Evolutionary conservation across 116 monocot species (phyloP).

Genomic region (Papilionanthe hybrid): DNA sequence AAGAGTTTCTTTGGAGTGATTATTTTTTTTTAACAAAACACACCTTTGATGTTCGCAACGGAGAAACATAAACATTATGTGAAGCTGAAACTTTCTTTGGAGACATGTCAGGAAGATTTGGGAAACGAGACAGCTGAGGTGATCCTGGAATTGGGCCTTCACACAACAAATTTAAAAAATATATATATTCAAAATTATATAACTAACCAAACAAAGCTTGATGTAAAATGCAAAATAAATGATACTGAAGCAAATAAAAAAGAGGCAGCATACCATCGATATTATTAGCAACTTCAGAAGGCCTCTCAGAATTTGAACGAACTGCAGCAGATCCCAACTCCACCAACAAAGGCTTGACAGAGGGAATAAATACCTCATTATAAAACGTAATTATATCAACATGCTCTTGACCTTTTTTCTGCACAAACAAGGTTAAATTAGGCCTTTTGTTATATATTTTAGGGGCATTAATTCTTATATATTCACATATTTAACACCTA

Average conservation of each 20-base stretch:
- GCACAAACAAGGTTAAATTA: constrained; percentile 12
- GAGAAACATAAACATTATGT: constrained; percentile 62
- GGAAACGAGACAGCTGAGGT: constrained; percentile 43
- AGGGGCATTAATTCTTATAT: too few relatives aligned
- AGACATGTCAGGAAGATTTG: constrained; percentile 62
- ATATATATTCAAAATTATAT: neutral
- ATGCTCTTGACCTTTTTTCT: constrained; percentile 56
- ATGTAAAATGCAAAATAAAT: neutral
- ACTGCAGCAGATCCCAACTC: constrained; percentile 29
- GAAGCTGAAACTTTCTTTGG: constrained; percentile 57
- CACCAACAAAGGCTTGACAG: constrained; percentile 52
- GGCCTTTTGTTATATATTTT: constrained; percentile 3
- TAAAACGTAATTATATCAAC: constrained; percentile 56
- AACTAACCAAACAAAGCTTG: neutral
- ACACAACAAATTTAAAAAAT: neutral
- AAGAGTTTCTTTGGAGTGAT: neutral
- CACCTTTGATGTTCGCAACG: constrained; percentile 50
- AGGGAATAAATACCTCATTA: constrained; percentile 54
- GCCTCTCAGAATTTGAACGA: constrained; percentile 18
- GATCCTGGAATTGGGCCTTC: constrained; percentile 42
- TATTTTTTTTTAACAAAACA: neutral
- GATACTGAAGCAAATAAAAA: neutral
- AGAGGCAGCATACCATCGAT: constrained; percentile 16
- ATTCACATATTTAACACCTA: too few relatives aligned
- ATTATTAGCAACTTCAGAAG: constrained; percentile 21